Percentiles rank a stretch among this genome's conserved stretches.
These are phyloP conservation scores for rapeseed (Brassica napus) DNA, from an alignment of 345 rosid genomes.

Conservation along the genomic window DNA sequence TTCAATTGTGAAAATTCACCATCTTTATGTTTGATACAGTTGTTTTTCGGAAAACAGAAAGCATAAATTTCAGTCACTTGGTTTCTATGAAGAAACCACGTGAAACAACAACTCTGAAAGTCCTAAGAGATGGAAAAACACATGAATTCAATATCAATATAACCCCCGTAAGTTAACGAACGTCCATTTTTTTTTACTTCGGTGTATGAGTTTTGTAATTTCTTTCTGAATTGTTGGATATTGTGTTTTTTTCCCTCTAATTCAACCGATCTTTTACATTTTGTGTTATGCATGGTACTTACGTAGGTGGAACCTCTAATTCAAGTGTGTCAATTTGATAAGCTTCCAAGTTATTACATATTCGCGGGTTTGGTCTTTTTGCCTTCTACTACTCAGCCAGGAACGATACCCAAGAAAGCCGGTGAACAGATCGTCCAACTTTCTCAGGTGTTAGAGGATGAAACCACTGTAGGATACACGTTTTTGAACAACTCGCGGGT, in stretches of 20 bases:
- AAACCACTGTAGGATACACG: conserved; percentile 63
- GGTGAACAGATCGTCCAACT: not conserved
- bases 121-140: conserved; percentile 59
- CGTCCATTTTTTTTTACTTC: not conserved
- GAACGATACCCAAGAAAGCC: not conserved
- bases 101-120: conserved; percentile 52
- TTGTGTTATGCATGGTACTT: not conserved
- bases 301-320: conserved; percentile 44
- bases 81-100: conserved; percentile 79
- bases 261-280: not conserved
- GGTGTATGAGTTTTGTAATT: not conserved
- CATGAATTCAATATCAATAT: conserved; percentile 49
- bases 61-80: conserved; percentile 67
- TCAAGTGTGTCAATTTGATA: conserved; percentile 5
- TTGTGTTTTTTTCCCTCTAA: not conserved
- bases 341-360: conserved; percentile 30
- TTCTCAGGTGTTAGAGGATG: conserved; percentile 61
- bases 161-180: conserved; percentile 53
- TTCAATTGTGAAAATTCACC: not conserved
- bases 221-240: not conserved
- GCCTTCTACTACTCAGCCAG: not conserved
- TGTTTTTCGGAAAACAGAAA: conserved; percentile 55
- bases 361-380: conserved; percentile 4
- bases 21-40: conserved; percentile 45
- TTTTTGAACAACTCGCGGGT: conserved; percentile 71